Conservation (phyloP, 2,329 filamentous ascomycete species). For the Tolypocladium cylindrosporum region DNA sequence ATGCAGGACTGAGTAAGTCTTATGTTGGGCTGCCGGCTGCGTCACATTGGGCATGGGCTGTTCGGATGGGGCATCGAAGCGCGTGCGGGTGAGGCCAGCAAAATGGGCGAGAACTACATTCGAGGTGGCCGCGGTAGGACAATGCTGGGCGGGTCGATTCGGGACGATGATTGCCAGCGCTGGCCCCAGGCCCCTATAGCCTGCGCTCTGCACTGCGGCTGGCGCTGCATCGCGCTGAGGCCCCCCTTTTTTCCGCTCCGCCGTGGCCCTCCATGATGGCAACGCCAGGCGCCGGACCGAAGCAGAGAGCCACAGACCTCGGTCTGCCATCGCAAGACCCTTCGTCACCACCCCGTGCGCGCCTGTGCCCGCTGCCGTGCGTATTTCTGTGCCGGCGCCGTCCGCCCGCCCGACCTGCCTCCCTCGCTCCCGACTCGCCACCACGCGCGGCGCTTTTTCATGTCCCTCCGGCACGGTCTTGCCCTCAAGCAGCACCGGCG, state of each 20-base stretch:
- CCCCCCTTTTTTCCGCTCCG: background rate
- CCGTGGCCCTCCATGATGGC: background rate
- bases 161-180: too few relatives aligned
- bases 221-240: background rate
- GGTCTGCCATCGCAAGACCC: background rate
- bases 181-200: too few relatives aligned
- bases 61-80: background rate
- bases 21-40: background rate
- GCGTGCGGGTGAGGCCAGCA: background rate
- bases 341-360: background rate
- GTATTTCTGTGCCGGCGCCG: background rate
- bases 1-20: background rate
- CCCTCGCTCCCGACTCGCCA: background rate
- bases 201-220: background rate
- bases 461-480: conserved; percentile 1
- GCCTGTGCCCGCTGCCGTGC: background rate
- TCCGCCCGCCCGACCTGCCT: background rate
- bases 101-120: background rate
- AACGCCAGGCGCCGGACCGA: background rate
- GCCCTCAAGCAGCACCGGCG: conserved; percentile 2
- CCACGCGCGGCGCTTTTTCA: background rate
- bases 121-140: too few relatives aligned
- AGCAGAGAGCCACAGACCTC: background rate
- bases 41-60: background rate
- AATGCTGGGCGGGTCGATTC: background rate